phyloP scores from a whole-genome alignment of 1,139 yeast genomes.

The Candida freyschussii region DNA sequence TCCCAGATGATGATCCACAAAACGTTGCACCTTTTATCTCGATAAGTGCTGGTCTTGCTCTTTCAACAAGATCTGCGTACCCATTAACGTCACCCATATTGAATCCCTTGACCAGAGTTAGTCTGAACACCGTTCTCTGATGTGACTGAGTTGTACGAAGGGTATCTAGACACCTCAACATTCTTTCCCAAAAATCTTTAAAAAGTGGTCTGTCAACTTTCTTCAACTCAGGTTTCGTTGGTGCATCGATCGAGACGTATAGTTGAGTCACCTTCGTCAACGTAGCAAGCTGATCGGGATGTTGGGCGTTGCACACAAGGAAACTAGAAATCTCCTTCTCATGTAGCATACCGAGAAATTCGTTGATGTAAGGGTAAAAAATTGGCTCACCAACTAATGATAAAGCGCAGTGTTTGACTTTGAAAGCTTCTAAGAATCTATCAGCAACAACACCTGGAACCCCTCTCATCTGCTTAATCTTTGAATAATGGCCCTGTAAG shows the following conservation, averaged over 20 bases:
- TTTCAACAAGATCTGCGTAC: conserved; percentile 84
- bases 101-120: conserved; percentile 89
- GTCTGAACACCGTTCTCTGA: conserved; percentile 87
- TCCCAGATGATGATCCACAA: conserved; percentile 78
- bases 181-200: conserved; percentile 90
- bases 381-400: conserved; percentile 94
- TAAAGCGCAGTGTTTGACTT: conserved; percentile 85
- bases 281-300: conserved; percentile 73
- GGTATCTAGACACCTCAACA: conserved; percentile 75
- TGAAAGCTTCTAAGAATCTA: conserved; percentile 85
- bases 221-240: conserved; percentile 73
- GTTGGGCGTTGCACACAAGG: conserved; percentile 93
- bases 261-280: conserved; percentile 80
- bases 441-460: conserved; percentile 92
- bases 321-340: conserved; percentile 76
- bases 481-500: conserved; percentile 79
- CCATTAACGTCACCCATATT: conserved; percentile 78
- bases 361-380: conserved; percentile 86
- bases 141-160: conserved; percentile 65
- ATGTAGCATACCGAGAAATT: conserved; percentile 76
- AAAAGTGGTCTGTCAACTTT: conserved; percentile 85
- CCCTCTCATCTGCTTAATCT: conserved; percentile 91
- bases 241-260: conserved; percentile 90
- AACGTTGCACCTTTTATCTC: conserved; percentile 94
- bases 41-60: conserved; percentile 81